Conservation (phyloP, 495 filamentous ascomycete genomes). For the Parathielavia hyrcaniae region DNA sequence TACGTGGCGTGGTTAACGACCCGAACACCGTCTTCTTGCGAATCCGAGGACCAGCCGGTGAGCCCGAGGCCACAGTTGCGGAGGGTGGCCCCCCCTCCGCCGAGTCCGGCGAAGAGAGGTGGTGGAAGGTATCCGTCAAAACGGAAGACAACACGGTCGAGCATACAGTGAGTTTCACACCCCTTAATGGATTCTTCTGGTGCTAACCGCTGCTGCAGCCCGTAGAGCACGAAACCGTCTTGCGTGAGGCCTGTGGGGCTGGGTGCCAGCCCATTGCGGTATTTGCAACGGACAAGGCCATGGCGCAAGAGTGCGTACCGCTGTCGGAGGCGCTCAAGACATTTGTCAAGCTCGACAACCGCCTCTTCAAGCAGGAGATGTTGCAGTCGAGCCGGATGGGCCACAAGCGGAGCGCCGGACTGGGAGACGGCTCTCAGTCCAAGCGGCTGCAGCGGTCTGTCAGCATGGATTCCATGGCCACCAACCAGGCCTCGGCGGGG, state of each 20-base stretch:
- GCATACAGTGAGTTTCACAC: slow-evolving; percentile 24
- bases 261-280: slow-evolving; percentile 35
- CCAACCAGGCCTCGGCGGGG: slow-evolving; percentile 33
- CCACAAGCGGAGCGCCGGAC: slow-evolving; percentile 19
- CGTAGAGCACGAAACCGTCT: slow-evolving; percentile 29
- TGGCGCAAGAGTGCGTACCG: slow-evolving; percentile 30
- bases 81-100: slow-evolving; percentile 15
- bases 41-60: slow-evolving; percentile 23
- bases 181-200: neutral
- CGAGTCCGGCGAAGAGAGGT: slow-evolving; percentile 34
- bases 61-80: neutral
- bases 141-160: slow-evolving; percentile 29
- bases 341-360: slow-evolving; percentile 43
- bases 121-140: slow-evolving; percentile 39
- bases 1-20: slow-evolving; percentile 38
- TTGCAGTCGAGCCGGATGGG: slow-evolving; percentile 20
- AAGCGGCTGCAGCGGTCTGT: slow-evolving; percentile 25
- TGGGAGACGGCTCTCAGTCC: slow-evolving; percentile 15
- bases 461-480: slow-evolving; percentile 35
- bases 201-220: slow-evolving; percentile 4
- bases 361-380: slow-evolving; percentile 41
- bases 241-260: slow-evolving; percentile 32
- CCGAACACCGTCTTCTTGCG: slow-evolving; percentile 36
- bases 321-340: slow-evolving; percentile 37
- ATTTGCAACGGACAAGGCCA: slow-evolving; percentile 40